Evolutionary conservation across 331 rosid species (phyloP), one percentile per base, ranked within the genome.

Genomic region (Quercus lobata): DNA sequence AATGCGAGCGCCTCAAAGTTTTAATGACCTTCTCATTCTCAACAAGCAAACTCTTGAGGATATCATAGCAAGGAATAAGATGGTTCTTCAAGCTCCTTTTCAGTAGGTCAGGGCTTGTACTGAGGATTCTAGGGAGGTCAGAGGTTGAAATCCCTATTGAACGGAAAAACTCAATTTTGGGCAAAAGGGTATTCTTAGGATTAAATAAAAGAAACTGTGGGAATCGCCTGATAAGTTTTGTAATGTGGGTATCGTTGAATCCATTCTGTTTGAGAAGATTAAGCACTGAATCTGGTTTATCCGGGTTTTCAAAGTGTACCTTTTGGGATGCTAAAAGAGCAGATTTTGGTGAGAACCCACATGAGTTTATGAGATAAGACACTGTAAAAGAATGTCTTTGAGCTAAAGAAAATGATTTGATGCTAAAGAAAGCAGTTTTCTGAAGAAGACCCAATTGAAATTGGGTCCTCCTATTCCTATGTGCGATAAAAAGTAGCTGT

Each of bases 81-180:
- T 66, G 15, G 3, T 66, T 66, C 71, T 66, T 29, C 9, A 66
- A 66, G 71, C 71, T 66, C 25, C 49, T 66, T 66, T 4, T 16
- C 14, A 66, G 19, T 1, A 66, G 49, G 1, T 1, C 2, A 15
- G 71, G 71, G 49, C 4, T 66, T 3, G 46, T 30, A 66, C 49
- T 30, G 25, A 66, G 49, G 71, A 32, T 66, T 22, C 12, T 3
- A 66, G 71, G 7, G 6, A 32, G 71, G 3, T 66, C 71, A 19
- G 71, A 32, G 49, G 49, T 66, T 6, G 71, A 66, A 32, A 19
- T 2, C 71, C 71, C 71, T 34, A 66, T 66, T 7, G 49, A 66
- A 32, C 49, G 71, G 24, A 66, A 66, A 66, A 66, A 66, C 49
- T 66, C 49, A 32, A 66, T 66, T 41, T 66, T 66, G 71, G 71